Percentiles rank a stretch among this genome's conserved stretches.
Evolutionary conservation across 805 yeast genomes (phyloP).

Genomic region (Saccharomycopsis oosterbeekiorum): DNA sequence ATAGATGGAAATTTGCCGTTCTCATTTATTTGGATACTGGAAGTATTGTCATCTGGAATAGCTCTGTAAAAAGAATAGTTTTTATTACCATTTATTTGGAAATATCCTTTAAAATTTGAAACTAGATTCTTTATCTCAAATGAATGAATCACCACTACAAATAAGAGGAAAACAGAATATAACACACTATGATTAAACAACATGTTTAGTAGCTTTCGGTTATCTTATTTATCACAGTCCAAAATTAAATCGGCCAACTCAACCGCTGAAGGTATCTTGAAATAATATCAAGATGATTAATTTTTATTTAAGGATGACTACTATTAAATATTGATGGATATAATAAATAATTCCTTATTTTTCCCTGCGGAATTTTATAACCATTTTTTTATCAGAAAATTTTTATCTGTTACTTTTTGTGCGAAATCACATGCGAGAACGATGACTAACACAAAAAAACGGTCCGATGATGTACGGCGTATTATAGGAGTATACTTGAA

Average conservation of each 20-base stretch:
- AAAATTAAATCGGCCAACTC: neutral
- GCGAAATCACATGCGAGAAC: no score
- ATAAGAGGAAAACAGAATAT: neutral
- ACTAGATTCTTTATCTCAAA: neutral
- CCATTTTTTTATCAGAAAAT: no score
- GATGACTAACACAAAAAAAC: no score
- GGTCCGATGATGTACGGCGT: no score
- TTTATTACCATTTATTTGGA: neutral
- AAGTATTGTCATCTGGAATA: conserved; percentile 11
- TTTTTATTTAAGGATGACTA: no score
- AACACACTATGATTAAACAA: neutral
- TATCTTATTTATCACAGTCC: neutral
- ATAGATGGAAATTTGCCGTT: conserved; percentile 10
- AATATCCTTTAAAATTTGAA: neutral
- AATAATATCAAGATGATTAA: neutral
- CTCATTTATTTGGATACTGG: conserved; percentile 8
- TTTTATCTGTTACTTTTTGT: no score
- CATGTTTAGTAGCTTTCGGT: neutral
- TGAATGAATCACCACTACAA: neutral
- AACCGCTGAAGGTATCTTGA: neutral
- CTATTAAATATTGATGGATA: no score
- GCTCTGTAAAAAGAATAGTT: conserved; percentile 6
- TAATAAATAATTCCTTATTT: no score
- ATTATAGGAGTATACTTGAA: no score
- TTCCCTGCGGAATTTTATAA: no score